Conservation (phyloP, 441 rosid species). For the Eutrema salsugineum region DNA sequence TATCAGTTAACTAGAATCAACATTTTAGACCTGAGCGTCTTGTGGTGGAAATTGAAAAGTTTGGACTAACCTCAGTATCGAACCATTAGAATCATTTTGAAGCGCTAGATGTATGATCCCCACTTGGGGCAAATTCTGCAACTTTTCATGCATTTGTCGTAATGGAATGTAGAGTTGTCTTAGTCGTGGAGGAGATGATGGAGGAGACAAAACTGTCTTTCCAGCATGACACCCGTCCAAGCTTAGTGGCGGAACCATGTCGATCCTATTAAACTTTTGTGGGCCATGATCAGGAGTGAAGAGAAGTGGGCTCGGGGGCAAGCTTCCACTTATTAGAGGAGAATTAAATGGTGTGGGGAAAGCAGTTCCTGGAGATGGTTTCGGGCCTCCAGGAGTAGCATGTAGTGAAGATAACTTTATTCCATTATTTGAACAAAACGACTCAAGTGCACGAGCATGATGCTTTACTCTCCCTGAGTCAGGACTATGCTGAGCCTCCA, state of each 20-base stretch:
- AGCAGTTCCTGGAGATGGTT: constrained; percentile 53
- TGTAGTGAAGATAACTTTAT: constrained; percentile 69
- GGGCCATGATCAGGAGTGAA: constrained; percentile 80
- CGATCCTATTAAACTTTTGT: constrained; percentile 72
- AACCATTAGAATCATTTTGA: constrained; percentile 80
- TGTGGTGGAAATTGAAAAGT: background rate
- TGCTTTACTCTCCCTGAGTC: constrained; percentile 78
- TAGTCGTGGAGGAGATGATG: constrained; percentile 67
- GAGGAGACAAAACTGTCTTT: constrained; percentile 62
- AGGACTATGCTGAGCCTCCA: constrained; percentile 92
- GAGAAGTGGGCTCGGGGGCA: constrained; percentile 84
- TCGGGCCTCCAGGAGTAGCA: constrained; percentile 49
- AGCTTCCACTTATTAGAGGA: constrained; percentile 89
- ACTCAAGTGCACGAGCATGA: constrained; percentile 94
- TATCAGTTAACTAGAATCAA: background rate
- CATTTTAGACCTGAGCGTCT: background rate
- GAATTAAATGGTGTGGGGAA: constrained; percentile 86
- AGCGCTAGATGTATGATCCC: constrained; percentile 91
- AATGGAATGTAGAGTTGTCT: constrained; percentile 71
- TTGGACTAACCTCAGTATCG: constrained; percentile 69
- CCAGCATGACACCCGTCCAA: constrained; percentile 72
- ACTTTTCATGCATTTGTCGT: constrained; percentile 85
- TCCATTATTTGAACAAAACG: constrained; percentile 67
- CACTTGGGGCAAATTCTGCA: constrained; percentile 86
- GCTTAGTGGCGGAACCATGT: constrained; percentile 91